Base-by-base conservation (phyloP, 805 yeast genomes). In the Yamadazyma tumulicola region DNA sequence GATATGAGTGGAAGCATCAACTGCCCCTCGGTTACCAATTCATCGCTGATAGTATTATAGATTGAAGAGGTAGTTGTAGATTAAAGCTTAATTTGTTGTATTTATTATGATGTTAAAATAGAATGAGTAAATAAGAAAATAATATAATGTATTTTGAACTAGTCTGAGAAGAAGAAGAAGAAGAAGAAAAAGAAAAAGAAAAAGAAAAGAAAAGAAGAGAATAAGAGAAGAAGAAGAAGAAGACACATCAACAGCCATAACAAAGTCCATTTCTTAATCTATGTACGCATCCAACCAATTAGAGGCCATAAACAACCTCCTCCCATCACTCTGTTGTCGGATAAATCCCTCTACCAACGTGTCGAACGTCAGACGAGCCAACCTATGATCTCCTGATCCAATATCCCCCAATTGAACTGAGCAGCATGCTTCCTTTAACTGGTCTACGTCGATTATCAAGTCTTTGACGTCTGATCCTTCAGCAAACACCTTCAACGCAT, bases 401-500 rank as follows among this genome's bases (percentile, higher is more conserved):
- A 66, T 61, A 12, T 66, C 72, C 7, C 72, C 73, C 22, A 67
- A 48, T 40, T 66, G 72, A 5, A 66, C 72, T 19, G 67, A 52
- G 43, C 73, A 67, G 37, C 72, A 59, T 21, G 73, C 69, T 27
- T 68, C 67, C 27, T 68, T 64, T 26, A 85, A 54, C 12, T 69
- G 74, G 2, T 62, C 72, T 1, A 68, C 56, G 32, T 75, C 72
- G 2, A 83, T 61, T 12, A 63, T 62, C 43, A 69, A 52, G 14
- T 65, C 78, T 14, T 41, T 43, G 14, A 32, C 39, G 25, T 43
- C 46, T n/a, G 35, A 27, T 7, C 41, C 43, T 26, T 58, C 53
- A 14, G 68, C 55, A 52, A 85, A 79, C 5, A 74, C 73, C 31
- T 63, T 61, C 42, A 87, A 67, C 1, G 93, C 88, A 32, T 74